phyloP scores from a whole-genome alignment of 768 basidiomycete genomes.

The Calocera cornea region DNA sequence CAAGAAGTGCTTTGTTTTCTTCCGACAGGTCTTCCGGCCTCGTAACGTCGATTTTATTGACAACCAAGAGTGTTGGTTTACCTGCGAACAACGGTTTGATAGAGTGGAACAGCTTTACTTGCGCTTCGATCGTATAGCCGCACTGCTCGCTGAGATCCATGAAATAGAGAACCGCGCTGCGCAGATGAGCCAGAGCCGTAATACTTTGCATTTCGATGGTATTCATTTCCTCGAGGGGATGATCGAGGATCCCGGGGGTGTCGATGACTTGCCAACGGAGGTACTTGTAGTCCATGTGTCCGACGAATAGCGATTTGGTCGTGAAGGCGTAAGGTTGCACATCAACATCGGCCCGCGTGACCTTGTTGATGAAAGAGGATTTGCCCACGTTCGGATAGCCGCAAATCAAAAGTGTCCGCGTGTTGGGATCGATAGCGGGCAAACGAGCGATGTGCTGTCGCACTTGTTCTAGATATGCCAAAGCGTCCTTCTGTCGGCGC shows the following conservation, averaged over 20 bases:
- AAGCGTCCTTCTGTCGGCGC: conserved; percentile 94
- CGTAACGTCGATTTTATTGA: conserved; percentile 95
- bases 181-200: conserved; percentile 91
- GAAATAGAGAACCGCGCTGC: conserved; percentile 89
- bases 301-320: conserved; percentile 95
- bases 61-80: conserved; percentile 86
- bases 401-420: conserved; percentile 91
- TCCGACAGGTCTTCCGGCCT: conserved; percentile 71
- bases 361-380: conserved; percentile 98
- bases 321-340: conserved; percentile 99
- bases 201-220: conserved; percentile 99
- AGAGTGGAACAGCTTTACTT: conserved; percentile 97
- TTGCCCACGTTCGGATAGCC: conserved; percentile 99
- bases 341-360: conserved; percentile 97
- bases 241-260: conserved; percentile 95
- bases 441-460: conserved; percentile 98
- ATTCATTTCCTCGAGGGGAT: conserved; percentile 99
- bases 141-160: conserved; percentile 99
- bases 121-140: conserved; percentile 92
- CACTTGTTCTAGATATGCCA: conserved; percentile 97
- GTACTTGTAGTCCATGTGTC: conserved; percentile 98
- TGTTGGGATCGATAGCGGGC: conserved; percentile 95
- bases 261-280: conserved; percentile 99
- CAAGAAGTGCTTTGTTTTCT: conserved; percentile 64
- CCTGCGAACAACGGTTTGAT: conserved; percentile 93